Evolutionary conservation across 805 yeast genomes (phyloP).

Genomic region (Candida succiphila): DNA sequence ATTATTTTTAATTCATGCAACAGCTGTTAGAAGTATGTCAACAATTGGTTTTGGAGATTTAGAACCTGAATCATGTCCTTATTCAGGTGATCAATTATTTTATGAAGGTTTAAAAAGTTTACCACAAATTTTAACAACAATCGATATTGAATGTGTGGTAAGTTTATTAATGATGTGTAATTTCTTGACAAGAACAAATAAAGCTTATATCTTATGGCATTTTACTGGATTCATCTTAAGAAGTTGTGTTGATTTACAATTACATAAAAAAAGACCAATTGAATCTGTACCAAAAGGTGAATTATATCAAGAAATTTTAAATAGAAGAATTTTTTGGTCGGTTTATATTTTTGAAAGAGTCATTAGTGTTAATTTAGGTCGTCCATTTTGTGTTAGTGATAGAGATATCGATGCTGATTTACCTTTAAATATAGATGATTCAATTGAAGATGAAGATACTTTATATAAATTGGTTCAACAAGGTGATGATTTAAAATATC

Average conservation of each 20-base stretch:
- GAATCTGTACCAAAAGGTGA: conserved; percentile 1
- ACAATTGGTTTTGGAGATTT: conserved; percentile 5
- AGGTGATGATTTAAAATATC: conserved; percentile 8
- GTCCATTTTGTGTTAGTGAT: conserved; percentile 38
- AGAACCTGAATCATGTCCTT: not conserved
- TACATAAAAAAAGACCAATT: conserved; percentile 8
- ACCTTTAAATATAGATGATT: conserved; percentile 21
- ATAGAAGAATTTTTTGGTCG: conserved; percentile 33
- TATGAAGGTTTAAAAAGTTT: no score
- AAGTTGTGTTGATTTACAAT: conserved; percentile 10
- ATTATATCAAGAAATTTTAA: conserved; percentile 9
- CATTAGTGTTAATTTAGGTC: conserved; percentile 37
- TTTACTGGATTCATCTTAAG: conserved; percentile 9
- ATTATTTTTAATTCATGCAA: conserved; percentile 11
- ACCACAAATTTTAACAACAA: conserved; percentile 3
- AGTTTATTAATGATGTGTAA: conserved; percentile 8
- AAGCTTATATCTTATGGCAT: conserved; percentile 14
- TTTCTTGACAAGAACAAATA: conserved; percentile 10
- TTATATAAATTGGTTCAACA: conserved; percentile 9
- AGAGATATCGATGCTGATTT: conserved; percentile 37
- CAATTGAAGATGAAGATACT: conserved; percentile 8
- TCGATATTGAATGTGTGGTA: conserved; percentile 9
- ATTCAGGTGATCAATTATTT: not conserved
- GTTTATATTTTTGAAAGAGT: conserved; percentile 38
- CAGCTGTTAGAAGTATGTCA: conserved; percentile 10